Base-by-base conservation (phyloP, 2,329 filamentous ascomycete species). In the Coniochaeta ligniaria region DNA sequence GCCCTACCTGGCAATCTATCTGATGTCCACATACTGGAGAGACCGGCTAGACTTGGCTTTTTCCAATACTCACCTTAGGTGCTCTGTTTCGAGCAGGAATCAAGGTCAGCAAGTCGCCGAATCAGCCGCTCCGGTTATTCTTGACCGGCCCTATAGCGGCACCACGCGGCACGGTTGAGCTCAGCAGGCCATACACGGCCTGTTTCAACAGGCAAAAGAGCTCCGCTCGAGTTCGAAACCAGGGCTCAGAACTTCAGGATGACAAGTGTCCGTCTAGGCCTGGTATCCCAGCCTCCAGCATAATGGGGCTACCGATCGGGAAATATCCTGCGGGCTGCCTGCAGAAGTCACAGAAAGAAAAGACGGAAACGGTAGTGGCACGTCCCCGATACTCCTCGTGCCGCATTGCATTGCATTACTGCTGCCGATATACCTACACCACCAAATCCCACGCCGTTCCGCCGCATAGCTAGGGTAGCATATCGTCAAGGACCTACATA, bases 61-160 rank as follows among this genome's bases (percentile, higher is more conserved):
- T 24, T 28, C 14, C 22, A 5, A 11, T 28, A 8, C 24, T 52
- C 43, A 47, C 43, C 43, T 47, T 47, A 17, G 43, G 3, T n/a
- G 31, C 6, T 9, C 2, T 31, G 5, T 26, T n/a, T 24, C 20
- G 20, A 52, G 47, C 20, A 6, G 14, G 24, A 52, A 52, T 28
- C 22, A 52, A 52, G 47, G 47, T 52, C 47, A 52, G 14, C 26
- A 16, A n/a, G 26, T 52, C 9, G 22, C 12, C 61, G 59, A 63
- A 63, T 64, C 64, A 66, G 65, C 65, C 65, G 63, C 26, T 22
- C 62, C 65, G 65, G 65, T 59, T 65, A 66, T 66, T 66, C 58
- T 60, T 26, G 55, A n/a, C 28, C 63, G 60, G 63, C 61, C 59
- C 31, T 61, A 62, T 59, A 63, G 62, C 61, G 54, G 57, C 26